phyloP scores from a whole-genome alignment of 2,329 filamentous ascomycete genomes.

The Aspergillus ustus region DNA sequence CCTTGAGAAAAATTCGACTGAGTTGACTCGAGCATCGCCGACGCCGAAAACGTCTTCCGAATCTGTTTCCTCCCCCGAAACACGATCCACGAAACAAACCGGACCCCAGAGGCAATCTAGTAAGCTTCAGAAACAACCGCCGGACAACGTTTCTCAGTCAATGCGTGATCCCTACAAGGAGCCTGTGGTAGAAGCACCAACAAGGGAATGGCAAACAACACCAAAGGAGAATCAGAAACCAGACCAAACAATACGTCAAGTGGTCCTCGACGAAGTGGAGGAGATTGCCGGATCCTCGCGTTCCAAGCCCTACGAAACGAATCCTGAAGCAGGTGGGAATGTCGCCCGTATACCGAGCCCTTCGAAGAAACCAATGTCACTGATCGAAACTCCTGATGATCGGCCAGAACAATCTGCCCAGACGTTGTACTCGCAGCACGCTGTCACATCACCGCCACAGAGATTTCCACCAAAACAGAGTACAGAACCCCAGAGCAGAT shows the following conservation, averaged over 20 bases:
- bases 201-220: slow-evolving; percentile 26
- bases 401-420: slow-evolving; percentile 15
- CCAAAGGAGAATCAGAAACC: slow-evolving; percentile 27
- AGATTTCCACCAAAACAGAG: slow-evolving; percentile 30
- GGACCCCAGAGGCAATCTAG: slow-evolving; percentile 61
- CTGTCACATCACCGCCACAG: slow-evolving; percentile 36
- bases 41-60: slow-evolving; percentile 52
- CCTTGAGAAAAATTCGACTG: slow-evolving; percentile 65
- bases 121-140: slow-evolving; percentile 73
- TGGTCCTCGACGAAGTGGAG: slow-evolving; percentile 36
- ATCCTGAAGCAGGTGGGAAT: slow-evolving; percentile 26
- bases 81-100: slow-evolving; percentile 35
- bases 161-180: slow-evolving; percentile 48
- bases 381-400: slow-evolving; percentile 22
- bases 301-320: slow-evolving; percentile 26
- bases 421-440: slow-evolving; percentile 20
- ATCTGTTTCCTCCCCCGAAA: slow-evolving; percentile 44
- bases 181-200: slow-evolving; percentile 27
- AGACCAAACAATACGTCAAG: slow-evolving; percentile 41
- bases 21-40: slow-evolving; percentile 54
- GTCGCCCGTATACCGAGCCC: slow-evolving; percentile 28
- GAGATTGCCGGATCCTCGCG: slow-evolving; percentile 28
- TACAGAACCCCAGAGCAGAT: slow-evolving; percentile 47
- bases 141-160: slow-evolving; percentile 43
- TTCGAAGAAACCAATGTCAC: slow-evolving; percentile 27